phyloP scores from a whole-genome alignment of 2,329 filamentous ascomycete species.

The Rhynchosporium agropyri region DNA sequence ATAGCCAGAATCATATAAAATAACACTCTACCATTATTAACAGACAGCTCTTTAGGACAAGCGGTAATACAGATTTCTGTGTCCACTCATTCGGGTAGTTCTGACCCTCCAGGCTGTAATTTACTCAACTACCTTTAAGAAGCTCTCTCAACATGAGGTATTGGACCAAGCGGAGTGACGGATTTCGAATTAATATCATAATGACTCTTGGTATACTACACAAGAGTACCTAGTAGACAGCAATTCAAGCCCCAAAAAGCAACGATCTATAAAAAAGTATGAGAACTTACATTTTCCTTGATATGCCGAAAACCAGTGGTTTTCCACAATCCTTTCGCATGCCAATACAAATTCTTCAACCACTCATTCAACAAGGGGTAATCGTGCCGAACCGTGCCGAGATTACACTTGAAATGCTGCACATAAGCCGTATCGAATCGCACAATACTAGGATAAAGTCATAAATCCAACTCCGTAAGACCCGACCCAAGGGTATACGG shows the following conservation, averaged over 20 bases:
- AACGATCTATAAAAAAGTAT: neutral
- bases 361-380: constrained; percentile 69
- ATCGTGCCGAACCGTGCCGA: constrained; percentile 44
- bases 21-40: too few relatives aligned
- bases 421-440: constrained; percentile 71
- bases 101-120: constrained; percentile 30
- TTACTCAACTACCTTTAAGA: constrained; percentile 64
- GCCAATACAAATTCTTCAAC: constrained; percentile 69
- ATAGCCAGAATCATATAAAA: too few relatives aligned
- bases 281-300: constrained; percentile 49
- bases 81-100: constrained; percentile 25
- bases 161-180: constrained; percentile 83
- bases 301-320: constrained; percentile 46
- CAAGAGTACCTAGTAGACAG: constrained; percentile 12
- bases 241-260: neutral
- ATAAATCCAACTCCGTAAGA: constrained; percentile 79
- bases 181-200: constrained; percentile 64
- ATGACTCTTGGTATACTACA: constrained; percentile 89
- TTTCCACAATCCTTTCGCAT: constrained; percentile 56
- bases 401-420: constrained; percentile 65
- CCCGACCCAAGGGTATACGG: constrained; percentile 70
- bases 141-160: constrained; percentile 76
- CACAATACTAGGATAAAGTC: constrained; percentile 65
- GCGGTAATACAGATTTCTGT: neutral
- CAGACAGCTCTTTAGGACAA: neutral